Conservation (phyloP, 148 eudicot species). For the Heliamphora exappendiculata region DNA sequence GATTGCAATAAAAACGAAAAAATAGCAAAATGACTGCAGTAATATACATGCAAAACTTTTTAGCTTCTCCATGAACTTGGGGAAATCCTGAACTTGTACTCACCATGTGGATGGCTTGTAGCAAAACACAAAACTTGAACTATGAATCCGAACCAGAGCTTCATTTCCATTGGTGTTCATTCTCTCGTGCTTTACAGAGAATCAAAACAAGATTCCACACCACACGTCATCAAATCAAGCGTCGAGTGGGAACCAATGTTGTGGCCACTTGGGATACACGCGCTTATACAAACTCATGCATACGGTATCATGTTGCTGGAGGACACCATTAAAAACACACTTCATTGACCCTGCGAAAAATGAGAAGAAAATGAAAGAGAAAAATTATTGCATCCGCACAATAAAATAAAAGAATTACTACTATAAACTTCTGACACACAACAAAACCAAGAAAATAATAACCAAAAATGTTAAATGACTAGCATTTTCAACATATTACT, state of each 20-base stretch:
- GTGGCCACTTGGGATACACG: slow-evolving; percentile 89
- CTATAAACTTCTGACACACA: background rate
- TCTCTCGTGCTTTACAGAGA: slow-evolving; percentile 4
- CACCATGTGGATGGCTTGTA: background rate
- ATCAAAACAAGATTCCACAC: slow-evolving; percentile 18
- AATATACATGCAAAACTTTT: slow-evolving; percentile 15
- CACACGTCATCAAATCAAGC: slow-evolving; percentile 20
- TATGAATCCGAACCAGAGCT: slow-evolving; percentile 72
- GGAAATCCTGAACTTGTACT: background rate
- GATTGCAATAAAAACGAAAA: background rate
- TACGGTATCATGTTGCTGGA: slow-evolving; percentile 82
- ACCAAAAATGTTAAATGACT: background rate
- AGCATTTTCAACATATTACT: background rate
- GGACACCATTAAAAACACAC: slow-evolving; percentile 71
- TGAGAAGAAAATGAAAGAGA: background rate
- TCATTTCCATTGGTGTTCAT: slow-evolving; percentile 50
- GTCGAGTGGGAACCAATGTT: slow-evolving; percentile 51
- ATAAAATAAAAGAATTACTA: background rate
- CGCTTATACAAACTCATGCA: slow-evolving; percentile 95
- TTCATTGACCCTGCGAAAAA: slow-evolving; percentile 77
- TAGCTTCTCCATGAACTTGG: background rate
- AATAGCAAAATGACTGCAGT: slow-evolving; percentile 6
- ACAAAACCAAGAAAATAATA: background rate
- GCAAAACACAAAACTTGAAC: slow-evolving; percentile 11
- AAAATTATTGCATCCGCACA: background rate